Evolutionary conservation across 1,284 basidiomycete genomes (phyloP).

Genomic region (Grifola frondosa): DNA sequence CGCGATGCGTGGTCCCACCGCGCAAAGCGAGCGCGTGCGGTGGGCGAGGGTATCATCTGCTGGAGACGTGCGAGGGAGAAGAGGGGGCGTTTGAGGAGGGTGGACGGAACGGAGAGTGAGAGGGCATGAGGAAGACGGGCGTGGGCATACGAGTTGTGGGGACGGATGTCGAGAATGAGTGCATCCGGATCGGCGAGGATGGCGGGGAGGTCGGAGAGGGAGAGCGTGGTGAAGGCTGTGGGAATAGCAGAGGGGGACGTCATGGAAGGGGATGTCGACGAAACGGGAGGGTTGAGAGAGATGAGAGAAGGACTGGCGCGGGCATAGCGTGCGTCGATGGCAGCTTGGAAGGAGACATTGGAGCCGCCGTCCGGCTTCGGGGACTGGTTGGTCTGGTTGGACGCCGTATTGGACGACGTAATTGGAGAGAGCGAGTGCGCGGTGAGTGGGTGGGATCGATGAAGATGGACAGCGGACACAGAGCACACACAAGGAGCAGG

Average conservation of each 20-base stretch:
- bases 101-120: constrained; percentile 91
- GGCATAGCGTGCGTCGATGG: constrained; percentile 21
- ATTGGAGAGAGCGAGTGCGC: too few species aligned
- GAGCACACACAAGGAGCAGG: too few species aligned
- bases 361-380: constrained; percentile 10
- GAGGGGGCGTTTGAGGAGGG: constrained; percentile 85
- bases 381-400: constrained; percentile 2
- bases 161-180: constrained; percentile 85
- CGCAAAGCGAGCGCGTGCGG: constrained; percentile 60
- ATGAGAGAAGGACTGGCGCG: constrained; percentile 15
- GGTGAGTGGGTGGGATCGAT: too few species aligned
- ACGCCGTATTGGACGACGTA: constrained; percentile 16
- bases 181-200: constrained; percentile 35
- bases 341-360: constrained; percentile 17
- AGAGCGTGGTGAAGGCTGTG: constrained; percentile 33
- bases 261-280: constrained; percentile 1
- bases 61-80: constrained; percentile 76
- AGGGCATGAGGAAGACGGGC: constrained; percentile 75
- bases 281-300: constrained; percentile 12
- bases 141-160: constrained; percentile 69
- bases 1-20: constrained; percentile 53
- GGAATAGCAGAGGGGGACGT: constrained; percentile 4
- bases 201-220: constrained; percentile 32
- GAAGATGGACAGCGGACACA: too few species aligned
- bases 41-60: constrained; percentile 68